Base-by-base conservation (phyloP, 2,329 filamentous ascomycete species). In the Pyricularia sp. region DNA sequence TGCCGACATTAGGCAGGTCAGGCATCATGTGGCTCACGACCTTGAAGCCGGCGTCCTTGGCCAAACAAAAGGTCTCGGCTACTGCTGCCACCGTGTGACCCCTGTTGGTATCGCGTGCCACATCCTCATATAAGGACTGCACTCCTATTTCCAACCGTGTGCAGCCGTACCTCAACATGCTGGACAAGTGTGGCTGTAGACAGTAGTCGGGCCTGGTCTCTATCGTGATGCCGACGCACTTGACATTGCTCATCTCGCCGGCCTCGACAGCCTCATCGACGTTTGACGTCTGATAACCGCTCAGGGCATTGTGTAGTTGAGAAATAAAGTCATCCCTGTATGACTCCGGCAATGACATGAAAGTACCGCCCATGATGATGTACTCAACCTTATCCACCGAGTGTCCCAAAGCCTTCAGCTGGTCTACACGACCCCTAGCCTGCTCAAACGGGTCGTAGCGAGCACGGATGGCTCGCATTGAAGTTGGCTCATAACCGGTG, bases 21-120 rank as follows among this genome's bases (percentile, higher is more conserved):
- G 94, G 94, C 94, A 99, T 99, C 94, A 99, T 99, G 78, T 99
- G 94, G 69, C 91, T 96, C 68, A 99, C 94, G 0, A 99, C 94
- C 76, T 99, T 99, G 83, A 96, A 99, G 0, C 94, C 94, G 6
- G 96, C 92, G 75, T 99, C 96, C 77, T 99, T 99, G 68, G 94
- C 87, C n/a, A 97, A 82, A 70, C 90, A 96, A 74, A 99, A 99
- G 0, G 94, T 99, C 77, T 99, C 93, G 33, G 92, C 93, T 0
- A 99, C 94, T 0, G 96, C 86, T 7, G 92, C 91, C 28, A 99
- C 94, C 0, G 94, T 99, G 75, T 99, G 94, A 0, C 94, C 94
- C 72, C 94, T 85, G 76, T 99, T 99, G 0, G 94, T 97, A 77
- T 99, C 94, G 72, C 94, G 84, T n/a, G 94, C 94, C 19, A 99